phyloP scores from a whole-genome alignment of 2,329 filamentous ascomycete species.

The Aspergillus viridinutans region DNA sequence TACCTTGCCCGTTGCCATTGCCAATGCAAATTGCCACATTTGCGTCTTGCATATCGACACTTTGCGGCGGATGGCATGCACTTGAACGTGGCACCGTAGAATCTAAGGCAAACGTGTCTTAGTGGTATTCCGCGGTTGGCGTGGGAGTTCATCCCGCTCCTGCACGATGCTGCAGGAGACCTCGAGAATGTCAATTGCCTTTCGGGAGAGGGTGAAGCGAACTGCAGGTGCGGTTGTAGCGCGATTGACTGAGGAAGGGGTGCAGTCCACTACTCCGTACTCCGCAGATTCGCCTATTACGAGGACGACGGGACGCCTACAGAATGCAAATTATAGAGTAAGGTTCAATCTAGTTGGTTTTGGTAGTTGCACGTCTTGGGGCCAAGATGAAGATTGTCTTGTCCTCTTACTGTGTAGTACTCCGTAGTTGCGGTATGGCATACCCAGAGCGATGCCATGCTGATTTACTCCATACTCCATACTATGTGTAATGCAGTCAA shows the following conservation, averaged over 20 bases:
- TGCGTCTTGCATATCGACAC: neutral
- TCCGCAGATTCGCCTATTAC: no score
- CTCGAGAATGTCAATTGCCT: neutral
- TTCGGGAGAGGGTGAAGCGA: constrained; percentile 3
- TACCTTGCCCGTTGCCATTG: no score
- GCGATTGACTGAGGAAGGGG: no score
- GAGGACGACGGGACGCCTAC: no score
- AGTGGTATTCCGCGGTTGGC: neutral
- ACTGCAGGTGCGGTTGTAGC: neutral
- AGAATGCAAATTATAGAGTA: no score
- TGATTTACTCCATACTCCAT: neutral
- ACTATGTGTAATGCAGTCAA: neutral
- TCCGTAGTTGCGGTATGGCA: no score
- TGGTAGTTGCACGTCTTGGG: no score
- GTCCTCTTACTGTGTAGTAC: no score
- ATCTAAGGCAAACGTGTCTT: neutral
- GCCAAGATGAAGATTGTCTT: no score
- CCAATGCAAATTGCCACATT: no score
- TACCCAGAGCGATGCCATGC: no score
- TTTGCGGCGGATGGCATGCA: neutral
- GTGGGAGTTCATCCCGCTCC: neutral
- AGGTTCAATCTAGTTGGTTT: no score
- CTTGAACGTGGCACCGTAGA: neutral
- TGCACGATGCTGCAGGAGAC: neutral
- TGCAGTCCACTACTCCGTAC: neutral